Conservation (phyloP, 2,329 filamentous ascomycete genomes). For the Calonectria pauciramosa region DNA sequence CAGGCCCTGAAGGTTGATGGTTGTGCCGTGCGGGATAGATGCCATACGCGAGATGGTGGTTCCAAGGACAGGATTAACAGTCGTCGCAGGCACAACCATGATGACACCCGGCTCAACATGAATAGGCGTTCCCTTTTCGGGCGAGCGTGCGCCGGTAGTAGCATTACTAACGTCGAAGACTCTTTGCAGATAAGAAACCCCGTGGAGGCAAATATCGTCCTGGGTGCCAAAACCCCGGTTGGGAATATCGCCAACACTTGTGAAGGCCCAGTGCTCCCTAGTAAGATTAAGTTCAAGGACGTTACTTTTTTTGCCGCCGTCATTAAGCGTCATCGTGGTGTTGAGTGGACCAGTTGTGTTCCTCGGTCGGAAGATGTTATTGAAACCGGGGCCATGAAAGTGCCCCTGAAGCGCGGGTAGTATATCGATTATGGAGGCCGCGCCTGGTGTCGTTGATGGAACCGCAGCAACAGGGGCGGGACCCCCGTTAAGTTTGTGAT, state of each 20-base stretch:
- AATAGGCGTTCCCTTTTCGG: conserved; percentile 35
- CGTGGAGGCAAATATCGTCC: conserved; percentile 51
- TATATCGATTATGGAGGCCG: not conserved
- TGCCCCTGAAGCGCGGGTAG: conserved; percentile 29
- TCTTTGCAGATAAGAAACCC: conserved; percentile 53
- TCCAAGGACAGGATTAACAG: conserved; percentile 40
- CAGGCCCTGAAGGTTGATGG: conserved; percentile 43
- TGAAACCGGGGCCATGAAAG: conserved; percentile 53
- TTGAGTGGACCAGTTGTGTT: conserved; percentile 35
- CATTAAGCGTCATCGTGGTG: conserved; percentile 29
- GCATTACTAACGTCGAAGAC: conserved; percentile 48
- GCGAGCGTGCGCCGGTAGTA: conserved; percentile 19
- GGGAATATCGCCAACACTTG: conserved; percentile 50
- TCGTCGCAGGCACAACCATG: conserved; percentile 53
- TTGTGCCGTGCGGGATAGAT: not conserved
- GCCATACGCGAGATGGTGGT: conserved; percentile 47
- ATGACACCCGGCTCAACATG: conserved; percentile 58
- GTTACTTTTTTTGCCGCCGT: conserved; percentile 42
- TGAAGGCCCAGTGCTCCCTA: conserved; percentile 51
- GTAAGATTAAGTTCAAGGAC: conserved; percentile 57
- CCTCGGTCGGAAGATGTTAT: conserved; percentile 55
- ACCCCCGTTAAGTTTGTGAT: not conserved
- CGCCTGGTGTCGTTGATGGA: not conserved
- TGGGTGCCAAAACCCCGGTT: conserved; percentile 54
- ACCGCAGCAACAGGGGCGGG: not conserved